Percentiles rank a stretch among this genome's conserved stretches.
Conservation (phyloP, 1,139 yeast genomes). For the Zygoascus sp. region DNA sequence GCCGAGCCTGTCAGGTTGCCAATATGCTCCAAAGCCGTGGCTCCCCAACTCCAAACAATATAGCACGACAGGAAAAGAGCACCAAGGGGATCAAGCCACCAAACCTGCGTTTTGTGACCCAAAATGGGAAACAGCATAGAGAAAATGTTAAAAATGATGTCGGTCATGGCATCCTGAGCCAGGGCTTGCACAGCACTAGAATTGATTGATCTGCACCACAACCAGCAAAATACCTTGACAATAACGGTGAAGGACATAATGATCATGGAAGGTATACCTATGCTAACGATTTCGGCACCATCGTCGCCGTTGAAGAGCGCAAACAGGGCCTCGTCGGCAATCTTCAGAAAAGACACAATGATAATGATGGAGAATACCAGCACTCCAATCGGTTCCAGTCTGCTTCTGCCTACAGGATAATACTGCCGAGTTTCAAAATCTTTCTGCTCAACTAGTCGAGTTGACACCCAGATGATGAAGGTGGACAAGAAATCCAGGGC, state of each 20-base stretch:
- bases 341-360: slow-evolving; percentile 67
- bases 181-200: slow-evolving; percentile 73
- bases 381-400: slow-evolving; percentile 76
- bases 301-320: slow-evolving; percentile 27
- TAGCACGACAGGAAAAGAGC: slow-evolving; percentile 61
- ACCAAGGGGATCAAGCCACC: slow-evolving; percentile 78
- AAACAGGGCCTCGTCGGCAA: slow-evolving; percentile 56
- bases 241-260: slow-evolving; percentile 64
- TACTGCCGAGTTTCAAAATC: slow-evolving; percentile 44
- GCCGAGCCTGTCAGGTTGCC: slow-evolving; percentile 71
- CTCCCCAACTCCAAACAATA: slow-evolving; percentile 59
- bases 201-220: slow-evolving; percentile 59
- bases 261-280: slow-evolving; percentile 51
- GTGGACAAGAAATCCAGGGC: slow-evolving; percentile 71
- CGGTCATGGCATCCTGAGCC: slow-evolving; percentile 79
- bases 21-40: slow-evolving; percentile 63
- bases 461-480: slow-evolving; percentile 62
- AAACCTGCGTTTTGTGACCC: slow-evolving; percentile 48
- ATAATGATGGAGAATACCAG: slow-evolving; percentile 68
- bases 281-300: slow-evolving; percentile 39
- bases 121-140: slow-evolving; percentile 65
- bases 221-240: slow-evolving; percentile 56
- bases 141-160: slow-evolving; percentile 64
- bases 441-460: slow-evolving; percentile 51
- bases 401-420: slow-evolving; percentile 67